Evolutionary conservation across 441 rosid species (phyloP).

Genomic region (Populus tomentosa): DNA sequence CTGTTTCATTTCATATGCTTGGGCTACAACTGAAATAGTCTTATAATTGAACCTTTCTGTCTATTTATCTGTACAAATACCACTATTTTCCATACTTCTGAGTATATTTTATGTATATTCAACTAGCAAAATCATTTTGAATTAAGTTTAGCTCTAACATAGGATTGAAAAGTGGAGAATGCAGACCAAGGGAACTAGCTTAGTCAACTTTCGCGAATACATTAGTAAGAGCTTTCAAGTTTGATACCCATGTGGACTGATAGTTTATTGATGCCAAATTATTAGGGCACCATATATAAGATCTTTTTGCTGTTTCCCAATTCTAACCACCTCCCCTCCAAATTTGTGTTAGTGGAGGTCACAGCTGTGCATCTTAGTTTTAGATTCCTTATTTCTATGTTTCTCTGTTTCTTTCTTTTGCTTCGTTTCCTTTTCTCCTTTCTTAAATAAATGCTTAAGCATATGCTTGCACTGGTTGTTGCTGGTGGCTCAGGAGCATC

Average conservation of each 20-base stretch:
- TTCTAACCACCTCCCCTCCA: too few species aligned
- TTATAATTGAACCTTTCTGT: too few species aligned
- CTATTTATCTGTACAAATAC: not conserved
- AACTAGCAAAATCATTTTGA: not conserved
- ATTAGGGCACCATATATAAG: too few species aligned
- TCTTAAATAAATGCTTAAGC: not conserved
- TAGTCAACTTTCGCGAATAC: not conserved
- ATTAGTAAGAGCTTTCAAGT: not conserved
- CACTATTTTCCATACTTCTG: not conserved
- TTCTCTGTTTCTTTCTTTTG: not conserved
- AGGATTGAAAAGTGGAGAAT: constrained; percentile 4
- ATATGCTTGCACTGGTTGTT: not conserved
- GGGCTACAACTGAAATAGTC: too few species aligned
- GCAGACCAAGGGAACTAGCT: not conserved
- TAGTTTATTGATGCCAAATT: not conserved
- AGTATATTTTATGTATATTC: not conserved
- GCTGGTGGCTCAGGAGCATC: constrained; percentile 4
- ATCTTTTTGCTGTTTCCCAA: too few species aligned
- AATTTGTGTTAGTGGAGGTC: not conserved
- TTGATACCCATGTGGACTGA: not conserved
- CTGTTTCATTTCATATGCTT: too few species aligned
- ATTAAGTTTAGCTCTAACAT: not conserved
- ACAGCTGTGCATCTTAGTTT: not conserved
- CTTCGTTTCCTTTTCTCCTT: not conserved
- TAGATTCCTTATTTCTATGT: not conserved